Evolutionary conservation across 2,329 filamentous ascomycete genomes (phyloP), one percentile per base, ranked within the genome.

Genomic region (Clonostachys rhizophaga): DNA sequence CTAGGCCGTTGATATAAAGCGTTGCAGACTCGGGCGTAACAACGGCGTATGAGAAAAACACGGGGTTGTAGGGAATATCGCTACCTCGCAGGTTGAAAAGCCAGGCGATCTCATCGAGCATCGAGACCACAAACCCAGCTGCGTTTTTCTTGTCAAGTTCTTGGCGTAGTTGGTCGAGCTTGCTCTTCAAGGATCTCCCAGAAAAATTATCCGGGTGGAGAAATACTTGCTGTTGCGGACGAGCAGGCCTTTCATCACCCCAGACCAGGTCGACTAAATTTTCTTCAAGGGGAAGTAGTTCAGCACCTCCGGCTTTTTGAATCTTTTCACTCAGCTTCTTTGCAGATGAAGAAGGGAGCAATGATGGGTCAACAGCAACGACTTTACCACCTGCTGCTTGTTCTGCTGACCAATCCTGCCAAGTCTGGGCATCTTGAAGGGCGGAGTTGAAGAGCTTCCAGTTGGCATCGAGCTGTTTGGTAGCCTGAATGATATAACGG

Each of bases 21-120:
- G 84, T 91, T 20, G 86, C 89, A 2, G 81, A 74, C 11, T 76
- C 84, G 2, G 84, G 82, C 3, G 94, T 97, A 52, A 99, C 74
- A 40, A 94, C 79, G 41, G 92, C 92, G 60, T 97, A 99, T 14
- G 92, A 94, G 69, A 97, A 97, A 74, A 99, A 97, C 44, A 99
- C 94, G 0, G 94, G 94, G 62, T 99, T 99, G 72, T 94, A 99
- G 0, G 91, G 89, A 54, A 99, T 97, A 63, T 97, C 94, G 64
- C 79, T 94, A 57, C 94, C 94, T 56, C 94, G 84, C 43, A 99
- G 72, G 68, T 99, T 99, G 74, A 96, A 96, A n/a, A 99, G 77
- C 94, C 94, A 99, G 11, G 94, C 94, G 57, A 96, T 83, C 67
- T 99, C 94, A 59, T 99, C 94, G 40, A 99, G 81, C 84, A 95